These are phyloP conservation scores for Candida loeiensis DNA, from an alignment of 805 yeast species.

Conservation along the genomic window DNA sequence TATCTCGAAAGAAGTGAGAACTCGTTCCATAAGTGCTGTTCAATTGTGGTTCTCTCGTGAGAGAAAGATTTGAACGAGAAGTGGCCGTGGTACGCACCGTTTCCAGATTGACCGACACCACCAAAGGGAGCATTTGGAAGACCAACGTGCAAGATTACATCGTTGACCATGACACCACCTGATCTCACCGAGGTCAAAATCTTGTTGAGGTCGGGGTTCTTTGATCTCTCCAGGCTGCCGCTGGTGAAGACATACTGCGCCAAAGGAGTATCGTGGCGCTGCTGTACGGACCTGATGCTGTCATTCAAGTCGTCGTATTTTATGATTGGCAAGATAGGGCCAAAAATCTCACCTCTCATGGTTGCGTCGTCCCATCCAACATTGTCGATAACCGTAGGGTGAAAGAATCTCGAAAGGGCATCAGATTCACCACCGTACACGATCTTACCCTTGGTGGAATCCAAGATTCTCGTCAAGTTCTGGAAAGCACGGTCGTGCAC, in stretches of 20 bases:
- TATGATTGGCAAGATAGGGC: constrained; percentile 79
- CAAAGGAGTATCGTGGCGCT: constrained; percentile 69
- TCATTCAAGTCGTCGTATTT: constrained; percentile 44
- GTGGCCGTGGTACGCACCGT: constrained; percentile 78
- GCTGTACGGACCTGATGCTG: constrained; percentile 42
- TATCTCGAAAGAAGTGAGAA: constrained; percentile 55
- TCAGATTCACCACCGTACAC: constrained; percentile 46
- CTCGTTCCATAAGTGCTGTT: constrained; percentile 66
- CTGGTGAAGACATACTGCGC: constrained; percentile 68
- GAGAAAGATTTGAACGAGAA: constrained; percentile 63
- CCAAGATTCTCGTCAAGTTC: constrained; percentile 43
- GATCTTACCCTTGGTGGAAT: constrained; percentile 51
- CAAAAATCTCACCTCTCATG: constrained; percentile 78
- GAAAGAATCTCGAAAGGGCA: constrained; percentile 44
- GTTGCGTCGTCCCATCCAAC: constrained; percentile 63
- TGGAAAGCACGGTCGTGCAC: constrained; percentile 53
- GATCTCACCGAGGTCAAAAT: constrained; percentile 59
- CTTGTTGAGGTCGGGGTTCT: constrained; percentile 39
- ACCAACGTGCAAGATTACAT: constrained; percentile 67
- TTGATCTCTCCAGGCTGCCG: constrained; percentile 41
- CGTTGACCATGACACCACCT: constrained; percentile 71
- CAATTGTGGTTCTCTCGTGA: constrained; percentile 65
- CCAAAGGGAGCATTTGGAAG: constrained; percentile 78
- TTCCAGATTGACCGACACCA: constrained; percentile 83
- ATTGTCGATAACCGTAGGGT: constrained; percentile 71